Percentiles rank a stretch among this genome's conserved stretches.
Conservation (phyloP, 2,329 filamentous ascomycete species). For the Epichloe gansuensis region DNA sequence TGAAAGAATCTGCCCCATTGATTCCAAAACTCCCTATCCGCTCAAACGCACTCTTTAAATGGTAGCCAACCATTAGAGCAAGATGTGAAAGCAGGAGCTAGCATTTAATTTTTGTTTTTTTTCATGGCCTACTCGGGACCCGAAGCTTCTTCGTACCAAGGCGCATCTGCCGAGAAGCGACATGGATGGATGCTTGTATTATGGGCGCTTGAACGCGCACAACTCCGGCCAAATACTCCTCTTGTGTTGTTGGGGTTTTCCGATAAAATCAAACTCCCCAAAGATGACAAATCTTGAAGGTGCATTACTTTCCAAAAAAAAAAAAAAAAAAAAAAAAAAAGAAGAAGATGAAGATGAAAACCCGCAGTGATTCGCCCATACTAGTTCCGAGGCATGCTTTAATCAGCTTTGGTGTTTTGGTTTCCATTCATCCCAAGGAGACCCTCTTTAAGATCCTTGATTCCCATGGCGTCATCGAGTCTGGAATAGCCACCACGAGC, state of each 20-base stretch:
- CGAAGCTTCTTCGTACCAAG: background rate
- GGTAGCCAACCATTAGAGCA: background rate
- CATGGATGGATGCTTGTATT: background rate
- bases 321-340: slow-evolving; percentile 4
- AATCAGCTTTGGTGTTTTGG: slow-evolving; percentile 25
- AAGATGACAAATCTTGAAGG: slow-evolving; percentile 2
- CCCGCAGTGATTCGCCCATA: background rate
- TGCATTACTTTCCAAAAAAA: slow-evolving; percentile 5
- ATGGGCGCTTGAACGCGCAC: background rate
- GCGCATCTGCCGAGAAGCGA: background rate
- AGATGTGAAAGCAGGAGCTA: background rate
- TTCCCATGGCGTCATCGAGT: slow-evolving; percentile 42
- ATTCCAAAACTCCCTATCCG: slow-evolving; percentile 15
- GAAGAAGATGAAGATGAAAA: background rate
- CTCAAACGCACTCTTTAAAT: background rate
- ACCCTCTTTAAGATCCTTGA: slow-evolving; percentile 50
- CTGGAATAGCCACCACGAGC: slow-evolving; percentile 47
- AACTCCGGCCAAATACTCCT: background rate
- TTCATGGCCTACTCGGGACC: too few relatives aligned
- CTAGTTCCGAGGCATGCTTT: slow-evolving; percentile 4
- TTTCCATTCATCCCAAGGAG: slow-evolving; percentile 38
- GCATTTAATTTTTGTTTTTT: too few relatives aligned
- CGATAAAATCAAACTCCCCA: background rate
- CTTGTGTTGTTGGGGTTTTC: background rate
- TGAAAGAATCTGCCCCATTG: slow-evolving; percentile 1